A percentile compares a stretch with the other conserved stretches of the same genome.
These are phyloP conservation scores for Ballota nigra DNA, from an alignment of 257 asterid species.

Conservation along the genomic window DNA sequence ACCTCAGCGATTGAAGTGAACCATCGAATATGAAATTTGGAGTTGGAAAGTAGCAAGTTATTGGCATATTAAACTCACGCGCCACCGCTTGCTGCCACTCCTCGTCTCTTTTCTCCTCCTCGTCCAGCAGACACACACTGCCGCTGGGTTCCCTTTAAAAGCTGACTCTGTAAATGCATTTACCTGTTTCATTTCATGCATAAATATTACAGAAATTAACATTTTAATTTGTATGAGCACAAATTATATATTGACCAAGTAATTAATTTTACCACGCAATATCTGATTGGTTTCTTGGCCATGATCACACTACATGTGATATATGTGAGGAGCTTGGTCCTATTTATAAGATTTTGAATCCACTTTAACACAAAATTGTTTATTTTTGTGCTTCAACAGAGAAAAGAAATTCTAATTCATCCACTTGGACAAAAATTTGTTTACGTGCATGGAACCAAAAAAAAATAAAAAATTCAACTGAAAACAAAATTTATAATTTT, in stretches of 20 bases:
- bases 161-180: conserved; percentile 81
- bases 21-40: conserved; percentile 78
- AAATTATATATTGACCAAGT: no score
- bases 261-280: conserved; percentile 34
- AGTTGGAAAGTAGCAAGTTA: conserved; percentile 63
- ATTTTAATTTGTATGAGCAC: no score
- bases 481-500: no score
- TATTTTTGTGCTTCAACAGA: no score
- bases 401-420: no score
- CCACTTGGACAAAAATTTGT: no score
- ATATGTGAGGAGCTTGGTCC: no score
- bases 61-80: conserved; percentile 65
- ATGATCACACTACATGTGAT: conserved; percentile 8
- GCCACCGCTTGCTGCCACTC: conserved; percentile 91
- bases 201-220: no score
- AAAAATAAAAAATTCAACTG: no score
- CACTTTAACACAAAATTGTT: no score
- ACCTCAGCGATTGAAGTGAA: conserved; percentile 90
- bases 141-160: conserved; percentile 94
- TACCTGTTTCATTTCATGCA: conserved; percentile 39
- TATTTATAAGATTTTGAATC: no score
- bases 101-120: conserved; percentile 67
- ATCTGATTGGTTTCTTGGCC: conserved; percentile 62
- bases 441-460: no score
- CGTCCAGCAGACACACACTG: conserved; percentile 80